phyloP scores from a whole-genome alignment of 2,329 filamentous ascomycete genomes.

The Cordyceps farinosa region DNA sequence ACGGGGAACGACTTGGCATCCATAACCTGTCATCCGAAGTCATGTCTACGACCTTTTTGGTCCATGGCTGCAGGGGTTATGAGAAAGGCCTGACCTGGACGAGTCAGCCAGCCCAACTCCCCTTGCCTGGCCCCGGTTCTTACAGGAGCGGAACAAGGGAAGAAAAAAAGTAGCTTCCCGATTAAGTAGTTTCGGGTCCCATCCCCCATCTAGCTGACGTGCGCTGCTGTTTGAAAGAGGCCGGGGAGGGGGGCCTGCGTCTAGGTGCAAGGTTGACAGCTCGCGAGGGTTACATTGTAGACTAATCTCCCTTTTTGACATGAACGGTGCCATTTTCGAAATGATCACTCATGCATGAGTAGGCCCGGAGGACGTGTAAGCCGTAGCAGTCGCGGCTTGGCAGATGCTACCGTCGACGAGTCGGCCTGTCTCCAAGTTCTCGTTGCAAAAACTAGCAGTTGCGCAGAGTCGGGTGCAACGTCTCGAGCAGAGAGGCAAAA shows the following conservation, averaged over 20 bases:
- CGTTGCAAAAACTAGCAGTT: not conserved
- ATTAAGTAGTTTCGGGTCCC: conserved; percentile 3
- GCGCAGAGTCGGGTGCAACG: not conserved
- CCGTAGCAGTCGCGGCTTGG: not conserved
- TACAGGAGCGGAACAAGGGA: not conserved
- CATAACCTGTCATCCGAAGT: not conserved
- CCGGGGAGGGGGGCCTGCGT: not conserved
- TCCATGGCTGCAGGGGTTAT: not conserved
- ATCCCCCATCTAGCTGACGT: conserved; percentile 1
- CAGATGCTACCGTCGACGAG: not conserved
- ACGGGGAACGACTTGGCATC: not conserved
- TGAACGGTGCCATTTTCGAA: not conserved
- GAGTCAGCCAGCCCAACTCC: not conserved
- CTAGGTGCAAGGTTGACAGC: not conserved
- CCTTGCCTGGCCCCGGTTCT: not conserved
- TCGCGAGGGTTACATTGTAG: conserved; percentile 3
- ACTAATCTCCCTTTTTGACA: not conserved
- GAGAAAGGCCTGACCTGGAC: not conserved
- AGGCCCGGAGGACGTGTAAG: not conserved
- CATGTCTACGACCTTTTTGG: not conserved
- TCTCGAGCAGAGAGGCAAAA: not conserved
- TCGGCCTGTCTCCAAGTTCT: not conserved
- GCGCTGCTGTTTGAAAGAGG: not conserved
- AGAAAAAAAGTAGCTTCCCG: conserved; percentile 1
- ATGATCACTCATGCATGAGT: not conserved